Evolutionary conservation across 2,329 filamentous ascomycete species (phyloP), one percentile per base, ranked within the genome.

Genomic region (Alternaria triticina): DNA sequence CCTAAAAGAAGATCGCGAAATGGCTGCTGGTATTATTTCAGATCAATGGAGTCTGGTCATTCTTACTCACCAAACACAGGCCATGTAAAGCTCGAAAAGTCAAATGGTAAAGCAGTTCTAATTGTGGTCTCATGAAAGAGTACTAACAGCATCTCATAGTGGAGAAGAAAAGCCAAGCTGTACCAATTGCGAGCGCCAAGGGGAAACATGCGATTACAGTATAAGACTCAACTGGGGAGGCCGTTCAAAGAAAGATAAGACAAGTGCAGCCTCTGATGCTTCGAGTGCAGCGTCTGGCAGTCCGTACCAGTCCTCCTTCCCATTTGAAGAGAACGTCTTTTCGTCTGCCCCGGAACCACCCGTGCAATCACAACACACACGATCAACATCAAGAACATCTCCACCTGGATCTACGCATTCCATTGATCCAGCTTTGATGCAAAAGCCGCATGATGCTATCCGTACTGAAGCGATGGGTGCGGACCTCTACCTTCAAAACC

Each of bases 141-240:
- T 20, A 55, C 57, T 30, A 64, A 43, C 76, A 68, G 78, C 8
- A 66, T 17, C 23, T 23, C 36, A 44, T 50, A 87, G 86, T 80
- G 91, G 90, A 66, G 92, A 95, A 78, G 89, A 91, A 75, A 90
- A 90, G 69, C 92, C 92, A 13, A 81, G 80, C 65, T 95, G 92
- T 79, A 74, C 86, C 52, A 94, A 93, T 74, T 95, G 92, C 79
- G 85, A 89, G 71, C 88, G 88, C 65, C 88, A 90, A 67, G 89
- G 89, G 64, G 91, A 93, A 75, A 82, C 83, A 50, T 96, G 92
- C 82, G 92, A 96, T 79, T 95, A 94, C 77, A 92, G 88, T 72
- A 91, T 95, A 70, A 87, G 91, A 30, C 82, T 95, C 68, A 94
- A 94, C 72, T 95, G 92, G 92, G 90, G 91, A 64, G 91, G 91